Percentiles rank a stretch among this genome's conserved stretches.
phyloP scores from a whole-genome alignment of 2,329 filamentous ascomycete species.

The Penicillium occitanis region DNA sequence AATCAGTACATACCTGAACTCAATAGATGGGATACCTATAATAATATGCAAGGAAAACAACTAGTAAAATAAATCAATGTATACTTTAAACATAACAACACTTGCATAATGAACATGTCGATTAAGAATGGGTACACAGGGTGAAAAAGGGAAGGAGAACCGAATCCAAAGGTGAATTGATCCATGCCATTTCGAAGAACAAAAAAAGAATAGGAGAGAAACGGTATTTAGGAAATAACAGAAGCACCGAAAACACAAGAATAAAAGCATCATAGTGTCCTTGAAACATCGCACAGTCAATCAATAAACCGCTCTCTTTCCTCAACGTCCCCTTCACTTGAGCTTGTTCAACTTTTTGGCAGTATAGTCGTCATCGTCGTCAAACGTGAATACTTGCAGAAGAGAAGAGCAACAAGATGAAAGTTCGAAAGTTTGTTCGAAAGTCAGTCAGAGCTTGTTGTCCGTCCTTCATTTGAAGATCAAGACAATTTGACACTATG shows the following conservation, averaged over 20 bases:
- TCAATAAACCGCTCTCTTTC: neutral
- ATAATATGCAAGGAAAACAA: neutral
- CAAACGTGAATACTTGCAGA: slow-evolving; percentile 9
- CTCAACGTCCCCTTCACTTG: neutral
- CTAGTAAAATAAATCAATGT: neutral
- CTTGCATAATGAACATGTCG: neutral
- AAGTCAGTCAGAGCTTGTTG: slow-evolving; percentile 1
- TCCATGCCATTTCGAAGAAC: neutral
- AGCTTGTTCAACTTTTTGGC: slow-evolving; percentile 3
- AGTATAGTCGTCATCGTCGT: slow-evolving; percentile 6
- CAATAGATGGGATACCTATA: neutral
- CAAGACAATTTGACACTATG: neutral
- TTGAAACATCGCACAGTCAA: neutral
- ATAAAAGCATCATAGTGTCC: neutral
- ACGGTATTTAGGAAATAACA: neutral
- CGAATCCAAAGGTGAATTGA: neutral
- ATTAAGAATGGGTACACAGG: slow-evolving; percentile 9
- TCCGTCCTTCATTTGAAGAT: neutral
- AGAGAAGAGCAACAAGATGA: neutral
- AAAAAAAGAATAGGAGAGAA: neutral
- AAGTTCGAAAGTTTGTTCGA: neutral
- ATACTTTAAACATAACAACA: neutral
- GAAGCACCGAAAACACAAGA: neutral
- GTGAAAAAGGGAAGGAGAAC: neutral
- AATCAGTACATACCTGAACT: neutral